Evolutionary conservation across 1,284 basidiomycete species (phyloP), one percentile per base, ranked within the genome.

Genomic region (Puccinia polysora): DNA sequence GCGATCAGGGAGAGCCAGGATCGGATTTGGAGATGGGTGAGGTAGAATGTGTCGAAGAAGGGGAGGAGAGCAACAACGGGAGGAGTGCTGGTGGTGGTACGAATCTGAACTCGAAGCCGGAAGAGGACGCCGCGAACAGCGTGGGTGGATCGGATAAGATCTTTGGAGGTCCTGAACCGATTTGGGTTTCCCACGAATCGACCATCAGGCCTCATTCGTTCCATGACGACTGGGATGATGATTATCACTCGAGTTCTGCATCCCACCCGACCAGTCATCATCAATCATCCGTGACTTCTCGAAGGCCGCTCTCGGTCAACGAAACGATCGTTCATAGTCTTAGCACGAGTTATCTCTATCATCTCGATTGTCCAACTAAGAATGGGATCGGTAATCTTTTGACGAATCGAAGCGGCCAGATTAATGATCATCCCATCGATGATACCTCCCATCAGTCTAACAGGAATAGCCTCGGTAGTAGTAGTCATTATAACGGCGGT

Each of bases 171-270:
- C 43, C 40, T 4, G 56, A 52, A 50, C 43, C 45, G n/a, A 32
- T 36, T 25, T 62, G 58, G 68, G 47, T 70, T 8, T 12, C n/a
- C 1, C 55, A 70, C 36, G 68, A 70, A 40, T 62, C 68, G 1
- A 18, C 45, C 2, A 38, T 62, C 36, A n/a, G 68, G 8, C 28
- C 68, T 15, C 67, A 70, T 49, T 60, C 67, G 2, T 20, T 34
- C 1, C 38, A n/a, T 20, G 18, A 47, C 25, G 1, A 28, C 7
- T 15, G 20, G 7, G 7, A 2, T 7, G 10, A 14, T 15, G 10
- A 18, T 14, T 23, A 1, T n/a, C 28, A 4, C 23, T 7, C 2
- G 14, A 7, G 20, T 8, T 4, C n/a, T 15, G n/a, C 43, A 45
- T 45, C 43, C n/a, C n/a, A n/a, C n/a, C n/a, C n/a, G n/a, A n/a